Percentiles rank a stretch among this genome's conserved stretches.
phyloP scores from a whole-genome alignment of 768 basidiomycete genomes.

The Calocera viscosa region DNA sequence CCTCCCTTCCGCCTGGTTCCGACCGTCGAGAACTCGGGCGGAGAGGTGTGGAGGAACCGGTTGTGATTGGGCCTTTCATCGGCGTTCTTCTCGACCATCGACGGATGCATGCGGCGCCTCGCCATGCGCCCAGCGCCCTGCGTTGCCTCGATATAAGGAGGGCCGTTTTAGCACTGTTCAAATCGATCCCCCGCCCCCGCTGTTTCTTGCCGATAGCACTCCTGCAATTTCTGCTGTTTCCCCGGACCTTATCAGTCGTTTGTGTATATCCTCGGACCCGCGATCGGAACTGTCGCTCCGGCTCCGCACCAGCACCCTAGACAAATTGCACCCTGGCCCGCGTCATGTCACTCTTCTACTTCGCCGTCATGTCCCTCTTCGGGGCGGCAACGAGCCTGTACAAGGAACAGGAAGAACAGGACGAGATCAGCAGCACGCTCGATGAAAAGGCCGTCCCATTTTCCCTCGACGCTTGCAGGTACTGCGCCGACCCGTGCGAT shows the following conservation, averaged over 20 bases:
- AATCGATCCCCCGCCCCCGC: not conserved
- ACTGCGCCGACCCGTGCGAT: slow-evolving; percentile 67
- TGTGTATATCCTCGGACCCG: slow-evolving; percentile 3
- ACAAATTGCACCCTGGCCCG: slow-evolving; percentile 1
- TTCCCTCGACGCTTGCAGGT: slow-evolving; percentile 52
- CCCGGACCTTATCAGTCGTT: too few relatives aligned
- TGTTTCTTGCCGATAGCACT: not conserved
- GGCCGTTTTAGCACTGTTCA: not conserved
- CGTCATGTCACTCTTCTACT: slow-evolving; percentile 8
- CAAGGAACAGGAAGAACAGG: not conserved
- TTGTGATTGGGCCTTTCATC: not conserved
- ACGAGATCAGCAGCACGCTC: slow-evolving; percentile 28
- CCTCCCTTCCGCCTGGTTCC: not conserved
- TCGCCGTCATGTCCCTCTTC: slow-evolving; percentile 6
- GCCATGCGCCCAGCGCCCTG: not conserved
- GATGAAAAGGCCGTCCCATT: slow-evolving; percentile 50
- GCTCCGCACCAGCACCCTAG: not conserved
- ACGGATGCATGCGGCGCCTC: not conserved
- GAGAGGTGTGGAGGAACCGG: not conserved
- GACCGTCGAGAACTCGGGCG: not conserved
- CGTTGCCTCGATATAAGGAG: slow-evolving; percentile 1
- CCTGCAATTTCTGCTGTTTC: not conserved
- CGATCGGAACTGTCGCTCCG: not conserved
- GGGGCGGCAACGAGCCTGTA: not conserved
- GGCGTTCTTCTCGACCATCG: not conserved